Evolutionary conservation across 768 basidiomycete species (phyloP), one percentile per base, ranked within the genome.

Genomic region (Trametes cingulata): DNA sequence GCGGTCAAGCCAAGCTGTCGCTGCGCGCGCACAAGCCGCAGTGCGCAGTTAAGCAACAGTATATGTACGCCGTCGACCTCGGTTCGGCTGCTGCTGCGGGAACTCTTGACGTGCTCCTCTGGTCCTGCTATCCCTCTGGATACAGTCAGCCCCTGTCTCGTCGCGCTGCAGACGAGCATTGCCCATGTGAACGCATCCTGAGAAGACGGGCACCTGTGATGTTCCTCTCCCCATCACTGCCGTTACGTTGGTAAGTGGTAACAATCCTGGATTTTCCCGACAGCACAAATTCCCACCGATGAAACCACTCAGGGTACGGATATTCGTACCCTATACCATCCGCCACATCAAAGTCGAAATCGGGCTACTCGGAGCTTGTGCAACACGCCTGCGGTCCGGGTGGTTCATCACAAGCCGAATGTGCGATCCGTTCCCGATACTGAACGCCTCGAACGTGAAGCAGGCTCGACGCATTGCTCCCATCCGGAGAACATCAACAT

Each of bases 1-100:
- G 49, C 54, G 42, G 49, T 46, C 55, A 50, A 43, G 37, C 22
- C 54, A 20, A 33, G 48, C 50, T 40, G 25, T 12, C 39, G 42
- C 55, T 61, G 60, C 55, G 60, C 60, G 27, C 60, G 59, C 59
- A 25, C 45, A 19, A 36, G 29, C 42, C 35, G 56, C 56, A 58
- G 61, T 27, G 41, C 61, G 61, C 61, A 63, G 61, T 63, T 63
- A 43, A 39, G 56, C 56, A 53, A 6, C 24, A n/a, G 52, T 63
- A 63, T 58, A 63, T 58, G 56, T 61, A 53, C 46, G 22, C 37
- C 42, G 17, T 51, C 45, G 37, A 39, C 15, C 52, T 47, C 41
- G 56, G 27, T 20, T 20, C 47, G 20, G 50, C 60, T 52, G 60
- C 6, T 33, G 29, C 4, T 10, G 4, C 6, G 49, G 56, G 45